These are phyloP conservation scores for Dryas octopetala DNA, from an alignment of 306 rosid genomes.

Conservation along the genomic window DNA sequence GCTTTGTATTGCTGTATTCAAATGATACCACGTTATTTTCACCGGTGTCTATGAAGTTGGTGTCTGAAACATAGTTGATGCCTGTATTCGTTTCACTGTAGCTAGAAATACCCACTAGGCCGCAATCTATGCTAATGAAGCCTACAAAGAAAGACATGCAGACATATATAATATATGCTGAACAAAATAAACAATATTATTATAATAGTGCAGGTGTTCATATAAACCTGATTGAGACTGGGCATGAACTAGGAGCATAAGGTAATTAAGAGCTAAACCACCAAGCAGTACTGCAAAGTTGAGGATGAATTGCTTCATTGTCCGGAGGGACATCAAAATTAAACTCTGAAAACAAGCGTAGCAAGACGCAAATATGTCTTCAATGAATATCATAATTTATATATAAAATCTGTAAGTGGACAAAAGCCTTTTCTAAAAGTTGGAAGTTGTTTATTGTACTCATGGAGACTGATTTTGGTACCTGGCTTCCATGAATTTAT, in stretches of 20 bases:
- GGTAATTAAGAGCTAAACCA: background rate
- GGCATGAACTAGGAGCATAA: background rate
- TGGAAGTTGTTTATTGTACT: no score
- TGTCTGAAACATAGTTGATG: background rate
- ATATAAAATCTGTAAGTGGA: no score
- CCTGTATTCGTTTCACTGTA: background rate
- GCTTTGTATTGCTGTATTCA: background rate
- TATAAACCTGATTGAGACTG: constrained; percentile 18
- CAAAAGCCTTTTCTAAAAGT: no score
- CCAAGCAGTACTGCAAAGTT: background rate
- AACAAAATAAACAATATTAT: no score
- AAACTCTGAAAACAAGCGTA: no score
- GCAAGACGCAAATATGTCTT: no score
- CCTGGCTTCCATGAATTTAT: no score
- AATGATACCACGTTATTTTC: background rate
- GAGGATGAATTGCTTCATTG: background rate
- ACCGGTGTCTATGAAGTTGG: background rate
- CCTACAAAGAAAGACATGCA: constrained; percentile 7
- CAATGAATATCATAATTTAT: no score
- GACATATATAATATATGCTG: background rate
- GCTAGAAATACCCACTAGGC: background rate
- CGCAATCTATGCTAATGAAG: constrained; percentile 35
- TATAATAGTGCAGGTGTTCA: background rate
- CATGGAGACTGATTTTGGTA: no score
- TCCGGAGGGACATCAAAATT: background rate